Conservation (phyloP, 768 basidiomycete species). For the Pleurotus giganteus region DNA sequence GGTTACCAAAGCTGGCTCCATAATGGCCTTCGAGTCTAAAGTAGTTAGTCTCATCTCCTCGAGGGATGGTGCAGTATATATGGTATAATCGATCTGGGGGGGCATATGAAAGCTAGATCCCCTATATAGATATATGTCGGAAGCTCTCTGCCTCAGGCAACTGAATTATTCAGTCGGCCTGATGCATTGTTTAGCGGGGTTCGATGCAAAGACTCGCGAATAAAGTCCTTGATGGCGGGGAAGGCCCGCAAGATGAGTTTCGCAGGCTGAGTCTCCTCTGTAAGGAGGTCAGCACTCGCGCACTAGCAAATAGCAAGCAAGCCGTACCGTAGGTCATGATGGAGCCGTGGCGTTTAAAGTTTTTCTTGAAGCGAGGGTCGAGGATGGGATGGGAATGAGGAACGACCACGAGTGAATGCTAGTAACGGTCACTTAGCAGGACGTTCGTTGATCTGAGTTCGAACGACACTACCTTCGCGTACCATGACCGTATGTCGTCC, state of each 20-base stretch:
- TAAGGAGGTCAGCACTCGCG: neutral
- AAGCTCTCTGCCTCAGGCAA: neutral
- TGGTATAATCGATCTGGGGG: slow-evolving; percentile 11
- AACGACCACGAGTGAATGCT: slow-evolving; percentile 75
- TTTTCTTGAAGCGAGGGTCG: slow-evolving; percentile 38
- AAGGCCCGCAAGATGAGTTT: slow-evolving; percentile 69
- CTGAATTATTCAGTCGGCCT: slow-evolving; percentile 8
- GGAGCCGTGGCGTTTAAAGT: slow-evolving; percentile 62
- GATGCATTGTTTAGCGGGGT: slow-evolving; percentile 3
- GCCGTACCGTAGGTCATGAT: slow-evolving; percentile 60
- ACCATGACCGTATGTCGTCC: slow-evolving; percentile 68
- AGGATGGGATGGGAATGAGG: slow-evolving; percentile 60
- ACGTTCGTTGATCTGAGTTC: neutral
- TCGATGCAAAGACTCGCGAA: slow-evolving; percentile 34
- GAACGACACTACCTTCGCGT: slow-evolving; percentile 51
- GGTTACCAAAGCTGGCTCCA: slow-evolving; percentile 32
- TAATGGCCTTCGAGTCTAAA: slow-evolving; percentile 40
- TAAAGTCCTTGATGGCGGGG: slow-evolving; percentile 59
- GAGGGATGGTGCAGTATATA: slow-evolving; percentile 19
- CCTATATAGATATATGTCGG: neutral
- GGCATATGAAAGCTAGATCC: neutral
- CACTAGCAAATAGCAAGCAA: neutral
- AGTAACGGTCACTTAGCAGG: slow-evolving; percentile 10
- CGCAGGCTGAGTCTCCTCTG: slow-evolving; percentile 73
- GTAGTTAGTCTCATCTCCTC: slow-evolving; percentile 38